These are phyloP conservation scores for Karstenula rhodostoma DNA, from an alignment of 2,329 filamentous ascomycete species.

Conservation along the genomic window DNA sequence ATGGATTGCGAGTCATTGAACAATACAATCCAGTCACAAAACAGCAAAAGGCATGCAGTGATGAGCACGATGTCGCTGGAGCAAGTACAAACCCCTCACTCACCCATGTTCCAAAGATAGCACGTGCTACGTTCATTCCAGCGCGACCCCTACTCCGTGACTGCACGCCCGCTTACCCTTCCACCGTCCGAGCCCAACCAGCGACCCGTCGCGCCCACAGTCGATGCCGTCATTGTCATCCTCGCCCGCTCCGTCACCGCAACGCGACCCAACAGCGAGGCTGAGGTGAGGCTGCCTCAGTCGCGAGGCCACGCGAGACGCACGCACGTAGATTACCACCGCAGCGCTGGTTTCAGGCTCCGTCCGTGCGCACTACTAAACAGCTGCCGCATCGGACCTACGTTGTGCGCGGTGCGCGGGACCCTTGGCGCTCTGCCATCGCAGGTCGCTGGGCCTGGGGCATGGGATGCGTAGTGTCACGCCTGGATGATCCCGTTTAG, in stretches of 20 bases:
- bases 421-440: not conserved
- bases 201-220: not conserved
- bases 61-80: not conserved
- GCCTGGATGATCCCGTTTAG: slow-evolving; percentile 4
- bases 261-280: slow-evolving; percentile 3
- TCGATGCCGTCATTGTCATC: not conserved
- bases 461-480: slow-evolving; percentile 11
- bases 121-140: not conserved
- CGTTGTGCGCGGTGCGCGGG: not conserved
- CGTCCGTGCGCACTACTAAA: not conserved
- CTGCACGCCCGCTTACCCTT: not conserved
- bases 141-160: not conserved
- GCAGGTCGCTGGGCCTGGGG: not conserved
- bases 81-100: not conserved
- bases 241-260: not conserved
- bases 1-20: too few species aligned
- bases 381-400: not conserved
- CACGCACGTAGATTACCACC: slow-evolving; percentile 9
- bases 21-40: not conserved
- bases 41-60: not conserved
- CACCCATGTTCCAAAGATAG: not conserved
- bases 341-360: slow-evolving; percentile 6
- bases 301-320: slow-evolving; percentile 8
- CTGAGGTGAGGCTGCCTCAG: slow-evolving; percentile 16
- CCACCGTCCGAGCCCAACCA: not conserved